These are phyloP conservation scores for Umbelopsis sp. DNA, from an alignment of 192 early-diverging fungal genomes.

Conservation along the genomic window DNA sequence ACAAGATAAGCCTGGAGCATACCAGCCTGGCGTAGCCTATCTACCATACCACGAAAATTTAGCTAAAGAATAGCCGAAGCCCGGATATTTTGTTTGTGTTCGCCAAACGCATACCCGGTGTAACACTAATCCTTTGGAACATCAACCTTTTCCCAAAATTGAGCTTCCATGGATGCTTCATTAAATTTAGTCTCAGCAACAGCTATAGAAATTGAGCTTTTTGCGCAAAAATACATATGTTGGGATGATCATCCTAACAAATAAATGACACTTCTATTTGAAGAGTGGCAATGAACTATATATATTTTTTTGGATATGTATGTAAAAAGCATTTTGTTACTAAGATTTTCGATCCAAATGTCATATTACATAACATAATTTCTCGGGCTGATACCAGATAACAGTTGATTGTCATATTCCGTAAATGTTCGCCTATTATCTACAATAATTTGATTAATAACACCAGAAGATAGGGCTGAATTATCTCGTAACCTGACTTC, in stretches of 20 bases:
- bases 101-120: background rate
- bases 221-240: no score
- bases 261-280: no score
- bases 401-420: background rate
- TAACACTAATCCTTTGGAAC: background rate
- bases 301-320: no score
- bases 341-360: background rate
- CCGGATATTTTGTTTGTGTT: conserved; percentile 3
- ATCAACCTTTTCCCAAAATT: no score
- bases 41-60: background rate
- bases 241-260: no score
- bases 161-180: background rate
- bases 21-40: background rate
- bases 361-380: background rate
- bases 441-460: background rate
- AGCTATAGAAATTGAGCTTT: no score
- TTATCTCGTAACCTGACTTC: background rate
- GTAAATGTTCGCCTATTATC: background rate
- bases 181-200: no score
- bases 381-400: background rate
- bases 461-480: background rate
- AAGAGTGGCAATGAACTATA: no score
- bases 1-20: background rate
- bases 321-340: background rate
- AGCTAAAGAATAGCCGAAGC: background rate